These are phyloP conservation scores for Yamadazyma taylorii DNA, from an alignment of 1,139 yeast species.

Conservation along the genomic window DNA sequence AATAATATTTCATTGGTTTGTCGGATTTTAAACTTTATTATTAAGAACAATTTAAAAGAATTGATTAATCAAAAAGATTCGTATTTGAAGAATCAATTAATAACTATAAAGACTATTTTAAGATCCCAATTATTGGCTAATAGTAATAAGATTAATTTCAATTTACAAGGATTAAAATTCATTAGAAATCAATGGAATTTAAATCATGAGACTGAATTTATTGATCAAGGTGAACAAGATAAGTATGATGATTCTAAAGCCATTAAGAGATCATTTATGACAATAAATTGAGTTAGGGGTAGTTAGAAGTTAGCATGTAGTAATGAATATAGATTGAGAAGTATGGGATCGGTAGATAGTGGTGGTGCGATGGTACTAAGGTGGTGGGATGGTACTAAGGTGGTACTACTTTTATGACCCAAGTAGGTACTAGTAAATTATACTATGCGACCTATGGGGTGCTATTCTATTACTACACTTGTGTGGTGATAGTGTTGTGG, in stretches of 20 bases:
- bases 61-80: slow-evolving; percentile 65
- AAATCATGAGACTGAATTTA: slow-evolving; percentile 70
- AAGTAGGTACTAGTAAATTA: no score
- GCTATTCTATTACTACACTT: no score
- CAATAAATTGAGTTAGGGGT: slow-evolving; percentile 2
- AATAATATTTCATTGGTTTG: slow-evolving; percentile 65
- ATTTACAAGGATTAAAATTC: slow-evolving; percentile 78
- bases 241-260: slow-evolving; percentile 54
- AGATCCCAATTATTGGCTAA: slow-evolving; percentile 53
- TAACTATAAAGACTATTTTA: slow-evolving; percentile 56
- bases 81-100: slow-evolving; percentile 56
- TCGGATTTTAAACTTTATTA: slow-evolving; percentile 69
- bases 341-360: no score
- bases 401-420: no score
- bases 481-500: no score
- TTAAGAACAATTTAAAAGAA: slow-evolving; percentile 76
- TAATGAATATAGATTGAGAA: no score
- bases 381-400: no score
- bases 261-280: slow-evolving; percentile 66
- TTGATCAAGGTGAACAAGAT: slow-evolving; percentile 65
- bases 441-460: no score
- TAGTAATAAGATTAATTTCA: slow-evolving; percentile 72
- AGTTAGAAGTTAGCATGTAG: no score
- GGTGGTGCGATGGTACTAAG: no score
- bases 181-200: slow-evolving; percentile 78